Evolutionary conservation across 2,329 filamentous ascomycete species (phyloP).

Genomic region (Cladophialophora exuberans): DNA sequence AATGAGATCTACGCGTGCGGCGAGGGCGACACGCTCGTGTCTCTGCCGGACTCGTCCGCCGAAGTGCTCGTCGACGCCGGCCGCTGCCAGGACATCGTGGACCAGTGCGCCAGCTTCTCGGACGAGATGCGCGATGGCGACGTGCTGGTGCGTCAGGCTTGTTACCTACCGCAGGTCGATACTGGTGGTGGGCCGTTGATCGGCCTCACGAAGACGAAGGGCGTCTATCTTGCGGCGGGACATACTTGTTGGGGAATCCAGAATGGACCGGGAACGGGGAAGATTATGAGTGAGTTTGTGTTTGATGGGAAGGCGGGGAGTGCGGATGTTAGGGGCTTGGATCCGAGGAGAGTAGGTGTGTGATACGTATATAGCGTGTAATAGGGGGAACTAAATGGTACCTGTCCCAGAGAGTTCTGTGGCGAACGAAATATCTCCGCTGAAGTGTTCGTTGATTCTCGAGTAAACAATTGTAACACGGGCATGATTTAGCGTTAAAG

Average conservation of each 20-base stretch:
- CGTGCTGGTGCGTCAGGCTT: constrained; percentile 79
- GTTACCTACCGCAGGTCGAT: constrained; percentile 81
- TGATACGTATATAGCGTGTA: not conserved
- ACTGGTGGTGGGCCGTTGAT: constrained; percentile 68
- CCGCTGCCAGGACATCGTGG: constrained; percentile 82
- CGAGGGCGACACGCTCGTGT: constrained; percentile 76
- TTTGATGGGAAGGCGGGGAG: constrained; percentile 73
- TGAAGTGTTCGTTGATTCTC: too few relatives aligned
- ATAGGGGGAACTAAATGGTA: not conserved
- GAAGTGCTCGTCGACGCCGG: constrained; percentile 73
- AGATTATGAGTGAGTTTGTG: constrained; percentile 76
- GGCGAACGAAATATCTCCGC: too few relatives aligned
- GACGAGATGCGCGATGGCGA: constrained; percentile 67
- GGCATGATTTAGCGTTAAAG: too few relatives aligned
- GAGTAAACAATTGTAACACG: too few relatives aligned
- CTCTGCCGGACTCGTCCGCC: constrained; percentile 75
- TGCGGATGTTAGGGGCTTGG: constrained; percentile 66
- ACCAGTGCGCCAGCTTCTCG: constrained; percentile 67
- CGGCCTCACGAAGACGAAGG: constrained; percentile 72
- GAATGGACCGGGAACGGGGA: constrained; percentile 87
- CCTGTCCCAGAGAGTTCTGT: too few relatives aligned
- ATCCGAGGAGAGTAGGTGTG: constrained; percentile 65
- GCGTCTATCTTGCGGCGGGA: constrained; percentile 79
- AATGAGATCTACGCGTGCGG: constrained; percentile 93
- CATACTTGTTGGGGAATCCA: constrained; percentile 99